Evolutionary conservation across 257 asterid genomes (phyloP).

Genomic region (Scutellaria barbata): DNA sequence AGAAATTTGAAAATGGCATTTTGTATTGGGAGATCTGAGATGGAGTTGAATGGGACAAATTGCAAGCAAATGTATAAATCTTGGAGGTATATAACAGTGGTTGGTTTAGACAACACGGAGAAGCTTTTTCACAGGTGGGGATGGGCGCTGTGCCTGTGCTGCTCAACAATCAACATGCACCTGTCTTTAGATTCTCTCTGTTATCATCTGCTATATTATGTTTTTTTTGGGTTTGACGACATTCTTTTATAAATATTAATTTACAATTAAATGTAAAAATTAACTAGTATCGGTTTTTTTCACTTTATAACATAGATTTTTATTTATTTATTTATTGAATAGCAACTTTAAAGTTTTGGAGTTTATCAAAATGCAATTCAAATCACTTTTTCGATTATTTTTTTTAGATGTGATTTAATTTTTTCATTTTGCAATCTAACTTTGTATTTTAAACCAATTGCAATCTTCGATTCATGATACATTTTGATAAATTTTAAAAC

Average conservation of each 20-base stretch:
- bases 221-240: background rate
- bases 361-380: too few species aligned
- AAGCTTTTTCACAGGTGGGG: slow-evolving; percentile 23
- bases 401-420: too few species aligned
- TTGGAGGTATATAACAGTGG: slow-evolving; percentile 31
- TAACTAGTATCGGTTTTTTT: background rate
- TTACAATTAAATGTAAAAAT: background rate
- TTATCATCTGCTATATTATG: background rate
- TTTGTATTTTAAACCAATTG: too few species aligned
- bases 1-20: slow-evolving; percentile 32
- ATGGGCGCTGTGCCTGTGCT: background rate
- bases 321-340: too few species aligned
- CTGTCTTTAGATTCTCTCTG: slow-evolving; percentile 44
- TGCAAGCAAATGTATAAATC: slow-evolving; percentile 9
- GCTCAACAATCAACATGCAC: slow-evolving; percentile 32
- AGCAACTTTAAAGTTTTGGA: too few species aligned
- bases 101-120: slow-evolving; percentile 34
- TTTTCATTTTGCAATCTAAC: too few species aligned
- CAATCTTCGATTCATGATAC: too few species aligned
- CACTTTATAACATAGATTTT: too few species aligned
- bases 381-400: too few species aligned
- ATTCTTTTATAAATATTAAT: background rate
- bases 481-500: too few species aligned
- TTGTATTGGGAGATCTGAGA: slow-evolving; percentile 45
- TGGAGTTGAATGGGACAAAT: slow-evolving; percentile 43